These are phyloP conservation scores for Isoetes engelmannii DNA, from an alignment of 83 land plant species.

Conservation along the genomic window DNA sequence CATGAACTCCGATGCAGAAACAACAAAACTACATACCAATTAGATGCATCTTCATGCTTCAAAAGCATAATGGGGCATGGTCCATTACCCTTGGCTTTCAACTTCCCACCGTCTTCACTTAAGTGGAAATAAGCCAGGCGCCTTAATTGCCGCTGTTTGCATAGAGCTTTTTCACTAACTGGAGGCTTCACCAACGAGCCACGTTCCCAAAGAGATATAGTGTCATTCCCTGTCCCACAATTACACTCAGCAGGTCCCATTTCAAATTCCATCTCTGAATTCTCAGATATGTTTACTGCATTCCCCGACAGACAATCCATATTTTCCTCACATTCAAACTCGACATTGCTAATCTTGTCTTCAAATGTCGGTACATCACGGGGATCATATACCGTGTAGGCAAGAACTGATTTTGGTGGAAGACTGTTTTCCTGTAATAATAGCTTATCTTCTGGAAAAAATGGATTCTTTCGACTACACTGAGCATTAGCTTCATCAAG, in stretches of 20 bases:
- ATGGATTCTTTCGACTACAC: slow-evolving; percentile 7
- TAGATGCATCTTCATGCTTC: slow-evolving; percentile 33
- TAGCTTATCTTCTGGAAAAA: neutral
- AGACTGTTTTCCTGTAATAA: slow-evolving; percentile 29
- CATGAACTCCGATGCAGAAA: neutral
- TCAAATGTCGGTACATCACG: slow-evolving; percentile 22
- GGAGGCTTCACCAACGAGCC: slow-evolving; percentile 30
- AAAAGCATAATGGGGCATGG: slow-evolving; percentile 62
- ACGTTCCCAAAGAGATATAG: slow-evolving; percentile 5
- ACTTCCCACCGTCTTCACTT: neutral
- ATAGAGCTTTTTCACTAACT: slow-evolving; percentile 42
- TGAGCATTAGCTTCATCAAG: slow-evolving; percentile 13
- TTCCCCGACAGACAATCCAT: too few relatives aligned
- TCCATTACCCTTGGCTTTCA: neutral
- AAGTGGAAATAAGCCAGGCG: slow-evolving; percentile 37
- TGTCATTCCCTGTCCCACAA: neutral
- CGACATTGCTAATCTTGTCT: neutral
- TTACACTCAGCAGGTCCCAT: neutral
- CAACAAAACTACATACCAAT: slow-evolving; percentile 14
- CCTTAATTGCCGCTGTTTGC: slow-evolving; percentile 42
- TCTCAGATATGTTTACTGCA: slow-evolving; percentile 28
- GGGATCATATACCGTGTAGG: slow-evolving; percentile 53
- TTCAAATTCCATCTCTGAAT: neutral
- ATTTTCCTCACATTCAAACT: too few relatives aligned
- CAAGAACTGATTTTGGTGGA: slow-evolving; percentile 33